Evolutionary conservation across 1,284 basidiomycete genomes (phyloP), one percentile per base, ranked within the genome.

Genomic region (Fomitiporia mediterranea): DNA sequence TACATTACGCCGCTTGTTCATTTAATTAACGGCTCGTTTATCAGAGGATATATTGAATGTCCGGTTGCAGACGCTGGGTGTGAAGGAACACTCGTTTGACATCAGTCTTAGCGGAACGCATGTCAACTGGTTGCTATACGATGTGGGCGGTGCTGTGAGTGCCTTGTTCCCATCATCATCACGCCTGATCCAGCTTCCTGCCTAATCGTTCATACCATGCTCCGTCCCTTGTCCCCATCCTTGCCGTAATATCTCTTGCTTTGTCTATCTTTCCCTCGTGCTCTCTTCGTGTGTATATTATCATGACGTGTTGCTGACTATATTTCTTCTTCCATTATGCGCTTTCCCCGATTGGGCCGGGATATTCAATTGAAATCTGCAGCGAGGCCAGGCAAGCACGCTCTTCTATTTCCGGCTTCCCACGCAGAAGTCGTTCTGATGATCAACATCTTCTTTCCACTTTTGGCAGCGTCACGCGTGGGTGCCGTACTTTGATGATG

Each of bases 401-500:
- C 30, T 46, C 48, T 47, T 27, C 32, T 40, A 17, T 30, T 11
- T 21, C 25, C 30, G 27, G 19, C 8, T 30, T 49, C 28, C 25
- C 37, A 52, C 39, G 37, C 15, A 23, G 40, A 38, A 27, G 19
- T 21, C 32, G 40, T 46, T 28, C 25, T 46, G 8, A 46, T 28
- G 25, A 46, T 28, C 44, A 46, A 25, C n/a, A 19, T 46, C 23
- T 23, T 13, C 25, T 34, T 46, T 46, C 40, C n/a, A 11, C 17
- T 42, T 48, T 49, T 40, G 53, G 17, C 66, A 91, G 85, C 73
- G 89, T 63, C 84, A 84, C 63, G 82, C 83, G 15, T 91, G 88
- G 88, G 80, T 85, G 47, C 86, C 89, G 35, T 91, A 82, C 68
- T 91, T 91, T 64, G 88, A 91, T 67, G 87, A 90, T 67, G 87